Evolutionary conservation across 371 early-diverging fungal species (phyloP), one percentile per base, ranked within the genome.

Genomic region (Dichotomocladium elegans): DNA sequence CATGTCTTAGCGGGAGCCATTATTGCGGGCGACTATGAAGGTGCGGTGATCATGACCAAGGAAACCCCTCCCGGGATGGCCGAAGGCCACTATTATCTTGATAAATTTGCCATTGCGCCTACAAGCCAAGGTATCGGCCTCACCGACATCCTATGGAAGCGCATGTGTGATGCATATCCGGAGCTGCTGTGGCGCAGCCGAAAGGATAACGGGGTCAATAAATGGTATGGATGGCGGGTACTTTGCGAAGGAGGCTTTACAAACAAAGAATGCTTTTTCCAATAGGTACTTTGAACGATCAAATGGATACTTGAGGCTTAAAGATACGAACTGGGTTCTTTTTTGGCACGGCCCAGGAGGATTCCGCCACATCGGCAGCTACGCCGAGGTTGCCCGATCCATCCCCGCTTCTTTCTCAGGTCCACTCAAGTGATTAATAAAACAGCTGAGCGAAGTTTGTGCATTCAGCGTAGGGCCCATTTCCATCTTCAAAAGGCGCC

Each of bases 41-140:
- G 74, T 7, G 74, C 72, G 0, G 75, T 73, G 5, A 55, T 75
- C 19, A 70, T 77, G 57, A 72, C 76, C 22, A 52, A 62, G 6
- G 70, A 66, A 28, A 55, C 33, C 24, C 41, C 48, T 0, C 57
- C 47, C 12, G 41, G 30, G 14, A 33, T 37, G n/a, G 46, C 5
- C 26, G 22, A n/a, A n/a, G n/a, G 19, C 4, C 56, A 60, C 41
- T 60, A 58, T 26, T 96, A 96, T 57, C 66, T 96, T 19, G 97
- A 96, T 72, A 96, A 96, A 63, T 94, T 95, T 72, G 92, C 93
- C 2, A 91, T 95, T 17, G 81, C 83, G 0, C 96, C 96, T 2
- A 77, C 78, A 11, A 83, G 80, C 37, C 95, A 95, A 67, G 97
- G 97, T 8, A 88, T 90, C 29, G 97, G 97, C 0, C 81, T 94